phyloP scores from a whole-genome alignment of 345 rosid genomes.

The Bruguiera gymnorhiza region DNA sequence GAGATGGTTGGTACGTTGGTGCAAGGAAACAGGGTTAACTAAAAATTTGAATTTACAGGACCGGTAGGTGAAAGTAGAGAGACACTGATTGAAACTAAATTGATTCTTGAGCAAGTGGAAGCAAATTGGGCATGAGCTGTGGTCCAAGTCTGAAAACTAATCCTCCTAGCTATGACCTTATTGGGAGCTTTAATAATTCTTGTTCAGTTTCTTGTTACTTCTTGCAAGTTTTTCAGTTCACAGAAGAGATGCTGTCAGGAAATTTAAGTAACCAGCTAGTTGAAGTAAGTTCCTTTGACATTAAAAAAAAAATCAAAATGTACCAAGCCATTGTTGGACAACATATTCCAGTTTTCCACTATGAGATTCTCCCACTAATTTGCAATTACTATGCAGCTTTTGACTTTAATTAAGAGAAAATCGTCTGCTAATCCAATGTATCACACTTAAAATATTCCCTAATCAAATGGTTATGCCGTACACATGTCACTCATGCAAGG shows the following conservation, averaged over 20 bases:
- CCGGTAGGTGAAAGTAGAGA: constrained; percentile 35
- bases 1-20: constrained; percentile 20
- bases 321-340: not conserved
- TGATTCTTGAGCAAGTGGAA: constrained; percentile 19
- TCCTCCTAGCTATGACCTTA: constrained; percentile 12
- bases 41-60: constrained; percentile 31
- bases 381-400: constrained; percentile 28
- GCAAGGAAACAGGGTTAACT: constrained; percentile 28
- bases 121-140: constrained; percentile 20
- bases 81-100: constrained; percentile 5
- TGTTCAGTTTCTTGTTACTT: constrained; percentile 25
- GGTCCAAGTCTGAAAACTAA: constrained; percentile 14
- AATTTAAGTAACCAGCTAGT: not conserved
- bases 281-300: constrained; percentile 10
- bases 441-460: not conserved
- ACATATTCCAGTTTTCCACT: not conserved
- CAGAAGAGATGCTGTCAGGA: not conserved
- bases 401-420: constrained; percentile 18
- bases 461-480: constrained; percentile 8
- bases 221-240: constrained; percentile 7
- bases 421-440: not conserved
- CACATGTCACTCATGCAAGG: constrained; percentile 44
- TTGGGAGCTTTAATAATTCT: not conserved
- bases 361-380: constrained; percentile 25
- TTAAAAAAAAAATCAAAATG: not conserved